Percentiles rank a stretch among this genome's conserved stretches.
Conservation (phyloP, 257 asterid genomes). For the Solanum rostratum region DNA sequence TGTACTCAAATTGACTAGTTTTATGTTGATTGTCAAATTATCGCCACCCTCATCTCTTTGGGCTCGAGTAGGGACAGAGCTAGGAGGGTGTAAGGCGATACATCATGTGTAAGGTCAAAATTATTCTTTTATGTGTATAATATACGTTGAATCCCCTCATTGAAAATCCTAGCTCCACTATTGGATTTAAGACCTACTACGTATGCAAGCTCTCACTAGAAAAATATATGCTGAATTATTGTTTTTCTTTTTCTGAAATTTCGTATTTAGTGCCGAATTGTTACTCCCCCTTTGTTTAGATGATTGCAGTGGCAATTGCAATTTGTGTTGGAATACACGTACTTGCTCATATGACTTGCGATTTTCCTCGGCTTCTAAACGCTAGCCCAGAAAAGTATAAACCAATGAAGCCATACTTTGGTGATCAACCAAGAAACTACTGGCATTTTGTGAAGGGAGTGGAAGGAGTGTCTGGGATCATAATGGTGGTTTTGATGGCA, state of each 20-base stretch:
- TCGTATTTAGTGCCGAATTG: background rate
- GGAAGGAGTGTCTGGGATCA: slow-evolving; percentile 65
- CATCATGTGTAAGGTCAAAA: too few relatives aligned
- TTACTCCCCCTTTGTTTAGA: slow-evolving; percentile 7
- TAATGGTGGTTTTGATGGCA: slow-evolving; percentile 70
- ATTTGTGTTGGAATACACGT: slow-evolving; percentile 65
- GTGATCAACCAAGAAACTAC: slow-evolving; percentile 51
- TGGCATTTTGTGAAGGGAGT: slow-evolving; percentile 54
- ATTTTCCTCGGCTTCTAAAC: slow-evolving; percentile 55
- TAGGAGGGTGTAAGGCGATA: background rate
- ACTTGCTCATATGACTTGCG: slow-evolving; percentile 57
- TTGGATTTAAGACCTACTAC: background rate
- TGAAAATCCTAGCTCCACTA: background rate
- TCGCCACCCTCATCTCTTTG: background rate
- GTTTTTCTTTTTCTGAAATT: background rate
- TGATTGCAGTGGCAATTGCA: slow-evolving; percentile 55
- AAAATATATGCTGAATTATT: background rate
- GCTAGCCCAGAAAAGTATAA: slow-evolving; percentile 34
- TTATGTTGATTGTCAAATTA: background rate
- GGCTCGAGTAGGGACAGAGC: background rate
- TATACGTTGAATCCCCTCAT: background rate
- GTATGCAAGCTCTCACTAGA: background rate
- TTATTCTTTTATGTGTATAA: background rate
- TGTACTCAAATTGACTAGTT: too few relatives aligned
- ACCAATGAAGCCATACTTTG: slow-evolving; percentile 41